These are phyloP conservation scores for Phytopythium chamaehyphon DNA, from an alignment of 352 stramenopile genomes.

Conservation along the genomic window DNA sequence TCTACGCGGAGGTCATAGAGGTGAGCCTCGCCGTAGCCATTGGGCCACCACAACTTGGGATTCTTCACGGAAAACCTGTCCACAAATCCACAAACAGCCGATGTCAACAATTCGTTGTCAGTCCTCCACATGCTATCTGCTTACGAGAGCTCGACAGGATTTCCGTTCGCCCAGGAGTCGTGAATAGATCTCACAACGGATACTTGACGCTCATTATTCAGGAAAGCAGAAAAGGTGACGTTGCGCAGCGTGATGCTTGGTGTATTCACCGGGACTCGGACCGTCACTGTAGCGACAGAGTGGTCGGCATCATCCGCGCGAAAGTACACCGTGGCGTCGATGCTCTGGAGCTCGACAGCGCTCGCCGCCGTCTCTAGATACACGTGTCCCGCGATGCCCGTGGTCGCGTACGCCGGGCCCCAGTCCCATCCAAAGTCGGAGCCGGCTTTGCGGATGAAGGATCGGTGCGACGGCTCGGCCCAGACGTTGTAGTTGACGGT, in stretches of 20 bases:
- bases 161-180: conserved; percentile 10
- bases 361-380: conserved; percentile 34
- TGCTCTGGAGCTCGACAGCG: conserved; percentile 17
- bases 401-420: conserved; percentile 67
- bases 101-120: not conserved
- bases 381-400: conserved; percentile 52
- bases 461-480: conserved; percentile 71
- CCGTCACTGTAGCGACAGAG: conserved; percentile 34
- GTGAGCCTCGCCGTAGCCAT: conserved; percentile 51
- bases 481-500: conserved; percentile 78
- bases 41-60: conserved; percentile 71
- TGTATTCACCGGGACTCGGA: conserved; percentile 32
- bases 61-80: conserved; percentile 36
- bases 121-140: not conserved
- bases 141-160: conserved; percentile 32
- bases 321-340: conserved; percentile 49
- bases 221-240: conserved; percentile 40
- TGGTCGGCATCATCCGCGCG: conserved; percentile 19
- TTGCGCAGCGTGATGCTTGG: conserved; percentile 20
- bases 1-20: conserved; percentile 58
- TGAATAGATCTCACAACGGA: conserved; percentile 14
- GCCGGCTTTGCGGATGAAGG: conserved; percentile 81
- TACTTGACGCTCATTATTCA: conserved; percentile 31
- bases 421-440: conserved; percentile 89
- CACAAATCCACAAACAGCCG: conserved; percentile 7